Base-by-base conservation (phyloP, 2,329 filamentous ascomycete species). In the Pseudopyricularia javanii region DNA sequence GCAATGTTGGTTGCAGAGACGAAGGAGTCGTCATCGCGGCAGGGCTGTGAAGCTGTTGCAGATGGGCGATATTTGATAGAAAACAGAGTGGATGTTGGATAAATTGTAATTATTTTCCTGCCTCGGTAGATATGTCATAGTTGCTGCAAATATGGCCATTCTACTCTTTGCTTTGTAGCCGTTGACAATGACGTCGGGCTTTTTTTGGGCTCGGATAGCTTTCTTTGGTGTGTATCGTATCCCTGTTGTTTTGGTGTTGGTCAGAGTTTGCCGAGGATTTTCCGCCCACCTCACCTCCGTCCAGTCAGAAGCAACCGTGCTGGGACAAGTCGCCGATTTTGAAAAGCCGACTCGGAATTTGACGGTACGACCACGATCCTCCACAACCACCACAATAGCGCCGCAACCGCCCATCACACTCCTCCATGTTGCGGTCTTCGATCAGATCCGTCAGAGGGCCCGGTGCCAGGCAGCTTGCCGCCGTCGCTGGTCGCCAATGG, bases 391-490 rank as follows among this genome's bases (percentile, higher is more conserved):
- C 54, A 61, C 58, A 53, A 51, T 33, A 56, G 24, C 50, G 47
- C 50, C 62, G 64, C 55, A 61, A 64, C 63, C 65, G 66, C 70
- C 68, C 68, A 69, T 68, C 66, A 65, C 68, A 74, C 72, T 73
- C 70, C 71, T 73, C 74, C 74, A 85, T 85, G 81, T 76, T 85
- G 78, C 81, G 80, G 74, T 79, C 78, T 68, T 83, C 80, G 69
- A 71, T 84, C 73, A 79, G 75, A 73, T 81, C 80, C 68, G 76
- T 76, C 65, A 79, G 74, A 74, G 72, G 74, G 63, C 69, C 82
- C 66, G 72, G 75, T 70, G 70, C 71, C 67, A 75, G 72, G 70
- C 72, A 78, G 63, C 62, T 71, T 66, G 71, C 71, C 67, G 72
- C 75, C 62, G 69, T 71, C 64, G 70, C 71, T 60, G 69, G 70